These are phyloP conservation scores for Sporothrix pallida DNA, from an alignment of 2,329 filamentous ascomycete species.

Conservation along the genomic window DNA sequence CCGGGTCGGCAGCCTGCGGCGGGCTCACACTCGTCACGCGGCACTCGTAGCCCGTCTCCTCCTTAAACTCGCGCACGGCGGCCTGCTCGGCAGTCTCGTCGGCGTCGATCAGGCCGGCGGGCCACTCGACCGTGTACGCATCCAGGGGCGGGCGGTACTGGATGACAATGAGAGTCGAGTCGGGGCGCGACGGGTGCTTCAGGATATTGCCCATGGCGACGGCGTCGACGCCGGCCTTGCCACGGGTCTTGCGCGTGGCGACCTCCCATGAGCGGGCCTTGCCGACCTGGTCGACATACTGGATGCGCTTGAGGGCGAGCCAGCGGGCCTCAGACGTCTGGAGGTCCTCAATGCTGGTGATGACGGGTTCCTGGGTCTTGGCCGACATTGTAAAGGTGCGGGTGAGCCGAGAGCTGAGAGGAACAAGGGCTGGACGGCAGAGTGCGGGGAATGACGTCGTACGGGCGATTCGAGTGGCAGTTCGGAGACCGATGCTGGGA, in stretches of 20 bases:
- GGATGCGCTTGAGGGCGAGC: conserved; percentile 61
- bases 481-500: neutral
- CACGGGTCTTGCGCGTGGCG: conserved; percentile 62
- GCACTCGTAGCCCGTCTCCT: conserved; percentile 64
- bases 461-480: conserved; percentile 1
- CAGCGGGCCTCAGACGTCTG: conserved; percentile 60
- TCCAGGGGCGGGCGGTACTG: conserved; percentile 49
- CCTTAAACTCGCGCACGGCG: conserved; percentile 59
- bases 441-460: neutral
- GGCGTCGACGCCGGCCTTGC: conserved; percentile 61
- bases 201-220: conserved; percentile 68
- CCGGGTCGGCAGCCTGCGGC: conserved; percentile 62
- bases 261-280: conserved; percentile 64
- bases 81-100: conserved; percentile 58
- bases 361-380: conserved; percentile 53
- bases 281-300: conserved; percentile 63
- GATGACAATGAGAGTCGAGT: conserved; percentile 47
- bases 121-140: conserved; percentile 60
- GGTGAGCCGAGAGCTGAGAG: neutral
- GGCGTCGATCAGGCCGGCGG: conserved; percentile 60
- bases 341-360: conserved; percentile 55
- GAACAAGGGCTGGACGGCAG: neutral
- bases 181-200: conserved; percentile 50
- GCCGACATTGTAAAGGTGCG: conserved; percentile 45
- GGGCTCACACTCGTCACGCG: conserved; percentile 55